Base-by-base conservation (phyloP, 1,284 basidiomycete genomes). In the Leccinum angustisporum region DNA sequence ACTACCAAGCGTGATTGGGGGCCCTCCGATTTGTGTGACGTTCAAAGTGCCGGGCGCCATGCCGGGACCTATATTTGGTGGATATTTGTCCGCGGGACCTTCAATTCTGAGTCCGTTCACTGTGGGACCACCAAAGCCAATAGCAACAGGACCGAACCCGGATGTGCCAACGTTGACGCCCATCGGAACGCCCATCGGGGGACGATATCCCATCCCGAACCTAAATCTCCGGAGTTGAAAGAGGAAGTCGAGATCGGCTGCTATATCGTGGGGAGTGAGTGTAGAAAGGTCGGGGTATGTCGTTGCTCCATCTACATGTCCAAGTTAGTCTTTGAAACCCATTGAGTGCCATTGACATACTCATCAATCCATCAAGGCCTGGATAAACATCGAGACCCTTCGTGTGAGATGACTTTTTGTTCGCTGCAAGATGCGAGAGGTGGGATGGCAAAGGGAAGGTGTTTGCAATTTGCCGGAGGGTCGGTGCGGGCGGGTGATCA, bases 251-350 rank as follows among this genome's bases (percentile, higher is more conserved):
- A 88, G 72, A 67, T 89, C 87, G 36, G 73, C 71, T 11, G 77
- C 70, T 25, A 87, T 78, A 57, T 88, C 87, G n/a, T 69, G 69
- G 0, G 78, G 68, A 1, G 83, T 75, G 2, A 88, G 76, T 0
- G 82, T 77, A 3, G 79, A 71, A 21, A 88, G 79, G 62, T 84
- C 81, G 1, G 86, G 86, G 62, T 86, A 87, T 16, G 80, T 76
- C 16, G 75, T 70, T 51, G 63, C n/a, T 30, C 64, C 61, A 59
- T 62, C 70, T 70, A 40, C 14, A 21, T 34, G 8, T 56, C 21
- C 25, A 52, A 27, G 48, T 69, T 36, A 67, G 63, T 66, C 60
- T 38, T 13, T 62, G 55, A 50, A 55, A 46, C 58, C 18, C 63
- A 50, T 33, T 48, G 56, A 57, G 33, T 21, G n/a, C 33, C 31